Percentiles rank a stretch among this genome's conserved stretches.
phyloP scores from a whole-genome alignment of 768 basidiomycete species.

The Austroboletus eburneus region DNA sequence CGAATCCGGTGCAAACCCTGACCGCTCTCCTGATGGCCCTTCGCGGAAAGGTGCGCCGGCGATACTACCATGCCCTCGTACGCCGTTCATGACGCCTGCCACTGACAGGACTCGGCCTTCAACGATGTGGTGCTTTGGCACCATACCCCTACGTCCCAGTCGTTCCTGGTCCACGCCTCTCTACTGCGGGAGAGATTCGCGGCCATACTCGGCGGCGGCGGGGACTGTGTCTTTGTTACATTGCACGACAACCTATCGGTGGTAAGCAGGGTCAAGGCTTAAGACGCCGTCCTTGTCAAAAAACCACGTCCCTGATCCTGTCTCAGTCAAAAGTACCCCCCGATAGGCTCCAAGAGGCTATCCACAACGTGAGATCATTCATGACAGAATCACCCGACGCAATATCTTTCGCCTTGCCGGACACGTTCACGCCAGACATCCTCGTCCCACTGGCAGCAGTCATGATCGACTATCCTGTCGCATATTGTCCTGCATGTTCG shows the following conservation, averaged over 20 bases:
- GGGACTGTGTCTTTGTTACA: constrained; percentile 15
- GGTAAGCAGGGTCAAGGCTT: constrained; percentile 14
- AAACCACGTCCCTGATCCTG: background rate
- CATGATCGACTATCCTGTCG: constrained; percentile 59
- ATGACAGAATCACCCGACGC: constrained; percentile 9
- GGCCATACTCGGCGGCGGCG: background rate
- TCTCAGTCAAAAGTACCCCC: constrained; percentile 14
- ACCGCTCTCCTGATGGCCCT: constrained; percentile 36
- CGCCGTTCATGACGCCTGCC: background rate
- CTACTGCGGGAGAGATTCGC: constrained; percentile 13
- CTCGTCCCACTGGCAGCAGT: constrained; percentile 54
- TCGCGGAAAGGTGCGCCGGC: constrained; percentile 32
- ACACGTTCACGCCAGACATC: constrained; percentile 20
- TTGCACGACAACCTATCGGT: constrained; percentile 15
- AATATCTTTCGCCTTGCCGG: constrained; percentile 29
- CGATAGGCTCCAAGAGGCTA: constrained; percentile 8
- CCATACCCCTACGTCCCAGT: constrained; percentile 45
- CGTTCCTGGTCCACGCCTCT: constrained; percentile 49
- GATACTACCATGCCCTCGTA: constrained; percentile 8
- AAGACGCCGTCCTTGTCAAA: background rate
- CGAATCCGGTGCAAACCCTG: constrained; percentile 32
- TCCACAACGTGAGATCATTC: constrained; percentile 4
- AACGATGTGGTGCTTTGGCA: constrained; percentile 40
- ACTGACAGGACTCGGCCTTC: constrained; percentile 31
- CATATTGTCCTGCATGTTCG: constrained; percentile 45